These are phyloP conservation scores for Parmelia sp. DNA, from an alignment of 495 filamentous ascomycete genomes.

Conservation along the genomic window DNA sequence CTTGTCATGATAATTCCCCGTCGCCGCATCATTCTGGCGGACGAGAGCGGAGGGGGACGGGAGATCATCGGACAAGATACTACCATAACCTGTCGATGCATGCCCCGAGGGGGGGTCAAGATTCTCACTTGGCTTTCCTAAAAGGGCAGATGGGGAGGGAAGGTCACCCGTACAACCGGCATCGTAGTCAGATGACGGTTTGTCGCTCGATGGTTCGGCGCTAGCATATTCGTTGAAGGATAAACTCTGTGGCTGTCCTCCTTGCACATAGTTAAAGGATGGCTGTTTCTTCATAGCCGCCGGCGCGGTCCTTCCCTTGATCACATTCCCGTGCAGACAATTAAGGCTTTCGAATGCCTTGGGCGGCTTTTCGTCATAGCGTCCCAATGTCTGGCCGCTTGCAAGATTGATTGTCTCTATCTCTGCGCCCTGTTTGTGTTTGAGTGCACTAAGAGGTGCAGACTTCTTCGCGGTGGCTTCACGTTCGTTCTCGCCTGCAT, in stretches of 20 bases:
- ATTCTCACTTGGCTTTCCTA: constrained; percentile 11
- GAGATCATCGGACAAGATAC: constrained; percentile 9
- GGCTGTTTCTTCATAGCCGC: constrained; percentile 33
- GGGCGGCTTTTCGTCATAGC: constrained; percentile 26
- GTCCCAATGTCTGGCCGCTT: constrained; percentile 22
- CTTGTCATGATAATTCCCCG: background rate
- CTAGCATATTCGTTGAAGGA: constrained; percentile 12
- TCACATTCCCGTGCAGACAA: constrained; percentile 32
- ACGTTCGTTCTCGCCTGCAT: background rate
- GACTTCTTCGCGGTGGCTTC: constrained; percentile 20
- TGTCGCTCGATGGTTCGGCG: constrained; percentile 3
- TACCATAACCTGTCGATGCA: constrained; percentile 1
- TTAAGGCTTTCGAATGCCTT: constrained; percentile 31
- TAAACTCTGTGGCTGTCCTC: constrained; percentile 18
- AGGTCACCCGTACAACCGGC: constrained; percentile 37
- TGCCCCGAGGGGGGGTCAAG: background rate
- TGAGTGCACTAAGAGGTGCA: background rate
- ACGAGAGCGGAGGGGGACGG: constrained; percentile 7
- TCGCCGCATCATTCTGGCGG: background rate
- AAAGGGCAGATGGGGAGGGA: constrained; percentile 36
- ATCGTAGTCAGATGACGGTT: constrained; percentile 34
- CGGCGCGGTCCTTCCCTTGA: constrained; percentile 19
- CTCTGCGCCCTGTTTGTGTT: constrained; percentile 7
- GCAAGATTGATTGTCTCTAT: constrained; percentile 34
- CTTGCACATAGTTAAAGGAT: constrained; percentile 28